phyloP scores from a whole-genome alignment of 805 yeast species.

The Kuraishia capsulata region DNA sequence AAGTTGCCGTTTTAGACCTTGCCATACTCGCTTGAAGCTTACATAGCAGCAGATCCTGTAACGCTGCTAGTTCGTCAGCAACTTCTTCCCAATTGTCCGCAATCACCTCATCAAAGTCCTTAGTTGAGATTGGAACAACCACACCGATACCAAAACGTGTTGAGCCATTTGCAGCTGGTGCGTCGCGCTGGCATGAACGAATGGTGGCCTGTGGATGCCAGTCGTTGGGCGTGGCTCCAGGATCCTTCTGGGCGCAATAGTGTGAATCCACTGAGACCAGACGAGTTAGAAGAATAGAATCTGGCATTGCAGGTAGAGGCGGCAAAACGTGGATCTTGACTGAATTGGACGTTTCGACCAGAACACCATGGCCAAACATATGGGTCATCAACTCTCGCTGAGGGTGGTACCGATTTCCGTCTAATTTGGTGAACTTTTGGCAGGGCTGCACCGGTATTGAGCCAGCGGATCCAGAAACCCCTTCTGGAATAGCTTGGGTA shows the following conservation, averaged over 20 bases:
- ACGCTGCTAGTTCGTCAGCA: slow-evolving; percentile 25
- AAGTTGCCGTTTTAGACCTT: slow-evolving; percentile 6
- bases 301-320: slow-evolving; percentile 24
- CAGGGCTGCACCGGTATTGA: slow-evolving; percentile 10
- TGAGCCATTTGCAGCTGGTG: slow-evolving; percentile 3
- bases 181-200: slow-evolving; percentile 15
- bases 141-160: slow-evolving; percentile 38
- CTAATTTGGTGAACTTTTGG: slow-evolving; percentile 4
- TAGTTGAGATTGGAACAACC: slow-evolving; percentile 33
- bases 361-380: slow-evolving; percentile 48
- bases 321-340: slow-evolving; percentile 43
- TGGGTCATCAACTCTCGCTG: slow-evolving; percentile 36
- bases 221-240: slow-evolving; percentile 6
- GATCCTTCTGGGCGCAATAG: slow-evolving; percentile 6
- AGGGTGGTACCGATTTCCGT: slow-evolving; percentile 29
- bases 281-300: slow-evolving; percentile 35
- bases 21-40: slow-evolving; percentile 20
- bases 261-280: slow-evolving; percentile 26
- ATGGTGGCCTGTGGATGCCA: slow-evolving; percentile 38
- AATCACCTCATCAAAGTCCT: slow-evolving; percentile 28
- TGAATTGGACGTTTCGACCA: slow-evolving; percentile 31
- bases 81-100: slow-evolving; percentile 42
- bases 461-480: background rate
- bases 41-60: slow-evolving; percentile 29
- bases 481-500: slow-evolving; percentile 1